These are phyloP conservation scores for Dothiorella sarmentorum DNA, from an alignment of 2,329 filamentous ascomycete genomes.

Conservation along the genomic window DNA sequence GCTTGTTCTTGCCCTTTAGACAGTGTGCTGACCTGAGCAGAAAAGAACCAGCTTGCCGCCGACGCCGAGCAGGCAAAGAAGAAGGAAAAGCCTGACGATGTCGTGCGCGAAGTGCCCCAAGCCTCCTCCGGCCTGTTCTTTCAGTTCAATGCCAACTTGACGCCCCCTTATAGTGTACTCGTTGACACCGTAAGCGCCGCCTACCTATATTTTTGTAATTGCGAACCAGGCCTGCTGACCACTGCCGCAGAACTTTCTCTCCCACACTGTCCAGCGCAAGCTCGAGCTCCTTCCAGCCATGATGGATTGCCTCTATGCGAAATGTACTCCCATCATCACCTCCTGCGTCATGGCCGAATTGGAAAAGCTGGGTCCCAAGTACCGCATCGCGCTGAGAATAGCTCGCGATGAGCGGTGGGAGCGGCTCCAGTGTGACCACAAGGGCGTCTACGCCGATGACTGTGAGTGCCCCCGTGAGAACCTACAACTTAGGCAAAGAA, in stretches of 20 bases:
- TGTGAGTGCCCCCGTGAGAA: conserved; percentile 46
- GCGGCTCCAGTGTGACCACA: conserved; percentile 83
- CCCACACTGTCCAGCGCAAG: conserved; percentile 87
- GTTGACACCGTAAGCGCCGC: conserved; percentile 65
- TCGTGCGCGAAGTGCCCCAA: conserved; percentile 76
- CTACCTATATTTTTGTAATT: no score
- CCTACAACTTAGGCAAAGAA: not conserved
- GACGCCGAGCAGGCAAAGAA: conserved; percentile 56
- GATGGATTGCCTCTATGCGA: conserved; percentile 92
- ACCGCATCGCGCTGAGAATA: conserved; percentile 78
- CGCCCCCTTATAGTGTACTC: conserved; percentile 76
- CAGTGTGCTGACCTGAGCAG: conserved; percentile 54
- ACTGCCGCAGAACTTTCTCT: conserved; percentile 66
- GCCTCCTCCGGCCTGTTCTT: conserved; percentile 60
- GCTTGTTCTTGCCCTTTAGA: no score
- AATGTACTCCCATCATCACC: conserved; percentile 85
- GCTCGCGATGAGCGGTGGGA: conserved; percentile 89
- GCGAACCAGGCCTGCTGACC: conserved; percentile 27
- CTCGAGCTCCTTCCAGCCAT: conserved; percentile 81
- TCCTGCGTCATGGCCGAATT: conserved; percentile 78
- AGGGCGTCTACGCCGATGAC: conserved; percentile 83
- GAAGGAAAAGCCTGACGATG: conserved; percentile 52
- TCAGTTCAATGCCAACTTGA: conserved; percentile 70
- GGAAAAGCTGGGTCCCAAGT: conserved; percentile 84
- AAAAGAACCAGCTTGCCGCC: conserved; percentile 72